phyloP scores from a whole-genome alignment of 1,139 yeast genomes.

The Diutina ranongensis region DNA sequence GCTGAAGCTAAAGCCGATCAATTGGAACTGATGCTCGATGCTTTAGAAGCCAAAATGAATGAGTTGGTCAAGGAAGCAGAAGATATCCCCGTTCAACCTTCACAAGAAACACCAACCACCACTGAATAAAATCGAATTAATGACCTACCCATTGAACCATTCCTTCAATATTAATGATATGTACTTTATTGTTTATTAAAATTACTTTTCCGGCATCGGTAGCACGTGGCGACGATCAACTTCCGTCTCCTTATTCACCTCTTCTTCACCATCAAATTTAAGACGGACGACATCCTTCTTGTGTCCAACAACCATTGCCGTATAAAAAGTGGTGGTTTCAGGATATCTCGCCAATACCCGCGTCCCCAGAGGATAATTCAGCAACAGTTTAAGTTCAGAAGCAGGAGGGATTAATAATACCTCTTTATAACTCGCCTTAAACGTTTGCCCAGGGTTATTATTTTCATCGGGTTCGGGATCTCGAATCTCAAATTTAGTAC shows the following conservation, averaged over 20 bases:
- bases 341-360: slow-evolving; percentile 92
- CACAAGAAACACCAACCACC: not conserved
- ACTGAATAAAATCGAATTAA: not conserved
- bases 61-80: slow-evolving; percentile 2
- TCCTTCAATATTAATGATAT: not conserved
- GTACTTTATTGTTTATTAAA: not conserved
- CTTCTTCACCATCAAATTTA: slow-evolving; percentile 95
- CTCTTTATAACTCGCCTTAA: slow-evolving; percentile 74
- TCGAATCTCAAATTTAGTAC: slow-evolving; percentile 69
- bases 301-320: slow-evolving; percentile 81
- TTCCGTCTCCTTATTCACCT: slow-evolving; percentile 89
- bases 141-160: not conserved
- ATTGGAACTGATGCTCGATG: slow-evolving; percentile 4
- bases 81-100: not conserved
- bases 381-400: slow-evolving; percentile 28
- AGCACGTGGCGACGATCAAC: slow-evolving; percentile 77
- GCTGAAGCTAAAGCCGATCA: slow-evolving; percentile 1
- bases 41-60: slow-evolving; percentile 1
- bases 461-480: slow-evolving; percentile 98
- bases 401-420: slow-evolving; percentile 60
- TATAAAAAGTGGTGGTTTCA: slow-evolving; percentile 93
- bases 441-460: slow-evolving; percentile 80
- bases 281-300: slow-evolving; percentile 66
- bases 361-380: slow-evolving; percentile 61
- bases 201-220: slow-evolving; percentile 46